phyloP scores from a whole-genome alignment of 2,329 filamentous ascomycete genomes.

The Immersiporthe knoxdaviesiana region DNA sequence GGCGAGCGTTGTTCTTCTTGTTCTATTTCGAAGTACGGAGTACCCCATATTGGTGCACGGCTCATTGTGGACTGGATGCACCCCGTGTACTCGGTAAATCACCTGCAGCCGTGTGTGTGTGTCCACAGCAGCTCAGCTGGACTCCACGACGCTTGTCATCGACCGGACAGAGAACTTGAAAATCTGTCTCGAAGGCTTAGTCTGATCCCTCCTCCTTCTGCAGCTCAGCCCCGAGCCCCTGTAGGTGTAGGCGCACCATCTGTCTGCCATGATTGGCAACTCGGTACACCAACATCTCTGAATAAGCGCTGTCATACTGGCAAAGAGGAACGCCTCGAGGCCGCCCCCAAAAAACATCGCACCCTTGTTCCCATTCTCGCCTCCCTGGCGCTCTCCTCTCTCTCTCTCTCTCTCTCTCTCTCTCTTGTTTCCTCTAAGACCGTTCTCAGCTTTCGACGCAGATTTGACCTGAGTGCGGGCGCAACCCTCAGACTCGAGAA shows the following conservation, averaged over 20 bases:
- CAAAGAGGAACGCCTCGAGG: constrained; percentile 25
- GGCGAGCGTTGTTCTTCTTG: background rate
- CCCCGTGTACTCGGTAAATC: background rate
- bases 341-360: constrained; percentile 24
- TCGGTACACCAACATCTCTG: constrained; percentile 28
- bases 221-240: constrained; percentile 6
- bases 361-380: constrained; percentile 20
- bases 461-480: constrained; percentile 15
- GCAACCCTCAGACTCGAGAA: background rate
- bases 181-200: constrained; percentile 9
- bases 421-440: constrained; percentile 18
- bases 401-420: constrained; percentile 5
- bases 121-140: background rate
- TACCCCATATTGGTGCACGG: background rate
- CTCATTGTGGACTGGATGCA: background rate
- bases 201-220: constrained; percentile 19
- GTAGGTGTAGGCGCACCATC: constrained; percentile 13
- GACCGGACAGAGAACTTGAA: constrained; percentile 10
- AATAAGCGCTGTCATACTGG: constrained; percentile 30
- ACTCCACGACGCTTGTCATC: constrained; percentile 1
- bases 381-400: constrained; percentile 8
- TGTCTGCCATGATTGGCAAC: constrained; percentile 26
- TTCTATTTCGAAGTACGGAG: too few relatives aligned
- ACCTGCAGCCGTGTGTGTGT: constrained; percentile 24
- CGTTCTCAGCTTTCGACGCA: constrained; percentile 16